These are phyloP conservation scores for Ruellia speciosa DNA, from an alignment of 305 asterid species.

Conservation along the genomic window DNA sequence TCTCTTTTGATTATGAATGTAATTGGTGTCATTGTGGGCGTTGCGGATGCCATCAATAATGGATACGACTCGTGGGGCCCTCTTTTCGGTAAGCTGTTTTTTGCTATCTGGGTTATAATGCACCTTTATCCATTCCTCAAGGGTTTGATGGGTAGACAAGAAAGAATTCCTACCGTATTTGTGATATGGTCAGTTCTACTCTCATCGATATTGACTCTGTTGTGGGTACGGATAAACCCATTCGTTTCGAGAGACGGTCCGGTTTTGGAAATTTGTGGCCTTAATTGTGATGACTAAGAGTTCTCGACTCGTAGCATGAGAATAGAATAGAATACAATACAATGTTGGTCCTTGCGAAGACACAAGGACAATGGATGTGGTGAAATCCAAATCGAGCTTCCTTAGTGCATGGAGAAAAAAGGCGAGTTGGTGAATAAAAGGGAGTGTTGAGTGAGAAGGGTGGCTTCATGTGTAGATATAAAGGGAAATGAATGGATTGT, in stretches of 20 bases:
- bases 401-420: too few relatives aligned
- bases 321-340: too few relatives aligned
- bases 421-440: too few relatives aligned
- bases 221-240: slow-evolving; percentile 63
- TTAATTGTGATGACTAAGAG: slow-evolving; percentile 40
- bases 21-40: slow-evolving; percentile 45
- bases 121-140: slow-evolving; percentile 68
- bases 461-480: too few relatives aligned
- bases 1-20: slow-evolving; percentile 48
- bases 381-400: too few relatives aligned
- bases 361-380: too few relatives aligned
- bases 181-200: slow-evolving; percentile 59
- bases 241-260: slow-evolving; percentile 62
- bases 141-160: slow-evolving; percentile 53
- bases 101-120: slow-evolving; percentile 62
- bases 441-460: too few relatives aligned
- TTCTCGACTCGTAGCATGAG: too few relatives aligned
- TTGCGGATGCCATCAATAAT: slow-evolving; percentile 51
- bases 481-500: too few relatives aligned
- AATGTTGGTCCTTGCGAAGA: too few relatives aligned
- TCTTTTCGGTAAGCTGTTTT: slow-evolving; percentile 48
- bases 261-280: slow-evolving; percentile 45
- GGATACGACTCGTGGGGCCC: slow-evolving; percentile 74
- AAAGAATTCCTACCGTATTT: slow-evolving; percentile 50
- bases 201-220: slow-evolving; percentile 48